Percentiles rank a stretch among this genome's conserved stretches.
Conservation (phyloP, 345 rosid genomes). For the Viola odorata region DNA sequence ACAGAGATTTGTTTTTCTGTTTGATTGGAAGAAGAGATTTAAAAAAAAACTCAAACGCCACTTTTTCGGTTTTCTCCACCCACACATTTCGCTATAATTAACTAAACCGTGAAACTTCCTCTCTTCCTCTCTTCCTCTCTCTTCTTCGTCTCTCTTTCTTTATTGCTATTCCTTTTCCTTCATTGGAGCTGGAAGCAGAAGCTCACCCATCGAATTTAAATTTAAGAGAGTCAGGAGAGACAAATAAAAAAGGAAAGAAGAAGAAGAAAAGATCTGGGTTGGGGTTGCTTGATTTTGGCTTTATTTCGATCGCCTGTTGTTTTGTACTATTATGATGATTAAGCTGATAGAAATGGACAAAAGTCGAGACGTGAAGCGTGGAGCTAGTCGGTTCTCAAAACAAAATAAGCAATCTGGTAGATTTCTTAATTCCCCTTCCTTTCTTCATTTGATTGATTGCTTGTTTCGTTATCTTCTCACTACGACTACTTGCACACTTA, state of each 20-base stretch:
- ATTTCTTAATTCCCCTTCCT: slow-evolving; percentile 14
- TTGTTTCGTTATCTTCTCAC: too few relatives aligned
- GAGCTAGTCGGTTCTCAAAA: slow-evolving; percentile 41
- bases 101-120: neutral
- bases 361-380: slow-evolving; percentile 49
- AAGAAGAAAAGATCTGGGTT: slow-evolving; percentile 23
- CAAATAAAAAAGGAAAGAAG: neutral
- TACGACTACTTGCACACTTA: neutral
- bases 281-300: slow-evolving; percentile 11
- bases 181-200: neutral
- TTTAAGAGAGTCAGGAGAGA: slow-evolving; percentile 9
- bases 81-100: slow-evolving; percentile 5
- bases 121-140: neutral
- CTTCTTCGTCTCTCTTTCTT: neutral
- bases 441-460: too few relatives aligned
- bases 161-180: neutral
- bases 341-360: slow-evolving; percentile 50
- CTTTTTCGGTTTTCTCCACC: slow-evolving; percentile 18
- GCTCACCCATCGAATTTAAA: neutral
- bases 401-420: slow-evolving; percentile 32
- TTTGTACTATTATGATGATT: slow-evolving; percentile 6
- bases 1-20: slow-evolving; percentile 12
- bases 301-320: slow-evolving; percentile 4
- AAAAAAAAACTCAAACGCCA: slow-evolving; percentile 20
- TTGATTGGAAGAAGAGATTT: slow-evolving; percentile 10